Evolutionary conservation across 768 basidiomycete genomes (phyloP).

Genomic region (Phylloporus scabripes): DNA sequence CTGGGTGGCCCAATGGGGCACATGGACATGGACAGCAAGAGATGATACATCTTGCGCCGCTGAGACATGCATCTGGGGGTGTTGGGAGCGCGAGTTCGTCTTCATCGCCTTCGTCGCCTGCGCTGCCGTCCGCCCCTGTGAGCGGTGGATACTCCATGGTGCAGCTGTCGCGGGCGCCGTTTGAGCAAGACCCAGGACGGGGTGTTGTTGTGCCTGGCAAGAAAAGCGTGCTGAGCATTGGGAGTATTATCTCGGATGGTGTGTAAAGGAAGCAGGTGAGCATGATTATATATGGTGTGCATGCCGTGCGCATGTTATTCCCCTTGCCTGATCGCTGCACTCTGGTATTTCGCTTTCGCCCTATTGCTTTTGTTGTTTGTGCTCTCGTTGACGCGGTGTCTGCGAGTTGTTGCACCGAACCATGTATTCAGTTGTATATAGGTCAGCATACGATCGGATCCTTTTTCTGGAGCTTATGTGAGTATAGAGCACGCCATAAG

Average conservation of each 20-base stretch:
- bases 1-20: constrained; percentile 17
- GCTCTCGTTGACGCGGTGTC: neutral
- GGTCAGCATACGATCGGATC: neutral
- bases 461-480: no score
- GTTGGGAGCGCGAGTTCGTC: constrained; percentile 15
- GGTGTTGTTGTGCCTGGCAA: constrained; percentile 32
- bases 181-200: constrained; percentile 28
- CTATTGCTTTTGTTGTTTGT: neutral
- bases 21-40: constrained; percentile 26
- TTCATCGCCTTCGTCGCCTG: constrained; percentile 27
- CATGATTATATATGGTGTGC: neutral
- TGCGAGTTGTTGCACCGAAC: neutral
- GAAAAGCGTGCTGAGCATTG: constrained; percentile 66
- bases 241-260: constrained; percentile 60
- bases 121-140: constrained; percentile 15
- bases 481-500: no score
- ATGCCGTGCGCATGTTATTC: no score
- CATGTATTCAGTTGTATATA: neutral
- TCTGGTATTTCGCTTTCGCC: neutral
- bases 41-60: constrained; percentile 33
- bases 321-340: neutral
- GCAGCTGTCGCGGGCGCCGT: constrained; percentile 29
- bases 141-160: constrained; percentile 23
- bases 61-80: constrained; percentile 20
- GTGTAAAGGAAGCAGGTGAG: constrained; percentile 3